Base-by-base conservation (phyloP, 257 asterid genomes). In the Solanum commersonii region DNA sequence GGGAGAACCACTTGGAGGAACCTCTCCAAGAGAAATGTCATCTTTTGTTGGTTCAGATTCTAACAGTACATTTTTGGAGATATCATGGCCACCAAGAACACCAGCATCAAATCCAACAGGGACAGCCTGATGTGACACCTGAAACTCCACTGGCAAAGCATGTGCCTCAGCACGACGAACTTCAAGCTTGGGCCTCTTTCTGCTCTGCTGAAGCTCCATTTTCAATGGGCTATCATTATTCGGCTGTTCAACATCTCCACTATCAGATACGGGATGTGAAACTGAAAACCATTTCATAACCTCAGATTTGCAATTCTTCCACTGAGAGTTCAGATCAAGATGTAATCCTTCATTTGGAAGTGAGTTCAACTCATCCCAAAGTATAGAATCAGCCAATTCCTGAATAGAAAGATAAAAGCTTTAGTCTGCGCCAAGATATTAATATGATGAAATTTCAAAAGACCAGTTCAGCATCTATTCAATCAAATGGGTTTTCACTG, bases 171-270 rank as follows among this genome's bases (percentile, higher is more conserved):
- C 98, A 65, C 99, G 99, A 83, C 99, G 98, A 91, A 96, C 93
- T 94, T 96, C 99, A 86, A 97, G 98, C 94, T 97, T 97, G 70
- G 98, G 93, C 93, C 99, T 93, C 92, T 97, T 97, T 87, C 94
- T 91, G 92, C 95, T 92, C 70, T 84, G 87, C 91, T 95, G 99
- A 84, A 90, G 86, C 88, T 90, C 98, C 76, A 89, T 37, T 65
- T 92, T 73, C 87, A 86, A 68, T 40, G 96, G 92, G 90, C 91
- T 89, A 33, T 93, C 95, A 90, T 90, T 88, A 70, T 81, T 86
- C 29, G 92, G 90, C 77, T 91, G 95, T 77, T 93, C 96, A 65
- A 88, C 67, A 52, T 90, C 95, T 86, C 91, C 88, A 84, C 89
- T 83, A 88, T 87, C 56, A 34, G 93, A 60, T 83, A 89, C 84